A percentile compares a stretch with the other conserved stretches of the same genome.
Evolutionary conservation across 1,284 basidiomycete genomes (phyloP).

Genomic region (Sphaerobolus stellatus): DNA sequence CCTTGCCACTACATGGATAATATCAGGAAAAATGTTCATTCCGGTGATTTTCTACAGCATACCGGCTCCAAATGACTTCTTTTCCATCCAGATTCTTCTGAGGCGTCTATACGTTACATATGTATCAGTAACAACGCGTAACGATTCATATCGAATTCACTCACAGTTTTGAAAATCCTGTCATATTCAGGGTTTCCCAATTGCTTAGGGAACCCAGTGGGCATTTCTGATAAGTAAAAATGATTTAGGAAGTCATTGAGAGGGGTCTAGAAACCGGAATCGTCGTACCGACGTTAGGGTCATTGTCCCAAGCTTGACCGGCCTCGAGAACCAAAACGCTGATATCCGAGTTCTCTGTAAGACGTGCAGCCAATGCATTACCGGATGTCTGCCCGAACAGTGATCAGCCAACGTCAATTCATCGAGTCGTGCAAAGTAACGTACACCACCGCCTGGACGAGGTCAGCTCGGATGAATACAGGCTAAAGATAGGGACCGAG

Average conservation of each 20-base stretch:
- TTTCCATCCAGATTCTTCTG: not conserved
- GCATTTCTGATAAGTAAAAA: not conserved
- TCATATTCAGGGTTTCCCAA: not conserved
- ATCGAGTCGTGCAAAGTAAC: too few species aligned
- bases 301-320: conserved; percentile 33
- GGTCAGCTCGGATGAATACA: too few species aligned
- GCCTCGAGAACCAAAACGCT: conserved; percentile 44
- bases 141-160: not conserved
- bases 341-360: conserved; percentile 42
- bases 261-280: not conserved
- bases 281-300: conserved; percentile 19
- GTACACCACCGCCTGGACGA: too few species aligned
- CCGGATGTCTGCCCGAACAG: conserved; percentile 37
- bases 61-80: not conserved
- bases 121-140: not conserved
- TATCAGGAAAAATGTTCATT: not conserved
- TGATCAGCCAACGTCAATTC: too few species aligned
- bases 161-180: not conserved
- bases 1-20: not conserved
- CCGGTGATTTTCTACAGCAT: not conserved
- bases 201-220: not conserved
- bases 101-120: not conserved
- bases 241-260: not conserved
- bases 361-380: conserved; percentile 45
- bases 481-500: too few species aligned